Conservation (phyloP, 2,329 filamentous ascomycete genomes). For the Cladorrhinum sp. region DNA sequence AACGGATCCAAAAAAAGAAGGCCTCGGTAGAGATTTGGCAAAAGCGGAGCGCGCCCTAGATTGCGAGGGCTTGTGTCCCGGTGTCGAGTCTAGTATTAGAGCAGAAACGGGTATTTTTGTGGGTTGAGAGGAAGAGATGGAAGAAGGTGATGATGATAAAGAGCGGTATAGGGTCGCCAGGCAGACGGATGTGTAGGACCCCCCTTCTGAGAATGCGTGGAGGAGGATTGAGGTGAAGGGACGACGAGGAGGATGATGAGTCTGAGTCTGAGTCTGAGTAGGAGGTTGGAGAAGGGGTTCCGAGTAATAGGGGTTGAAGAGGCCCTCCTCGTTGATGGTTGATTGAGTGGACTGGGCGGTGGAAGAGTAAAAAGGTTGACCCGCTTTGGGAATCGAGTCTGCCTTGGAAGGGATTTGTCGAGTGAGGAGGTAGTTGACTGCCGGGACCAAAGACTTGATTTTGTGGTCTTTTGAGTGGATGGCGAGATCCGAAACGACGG, state of each 20-base stretch:
- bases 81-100: constrained; percentile 45
- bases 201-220: constrained; percentile 51
- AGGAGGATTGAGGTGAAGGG: constrained; percentile 32
- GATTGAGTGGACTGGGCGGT: neutral
- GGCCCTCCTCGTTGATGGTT: constrained; percentile 11
- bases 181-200: constrained; percentile 37
- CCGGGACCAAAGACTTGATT: constrained; percentile 18
- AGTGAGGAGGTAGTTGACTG: constrained; percentile 19
- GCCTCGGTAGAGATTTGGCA: neutral
- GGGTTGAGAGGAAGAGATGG: neutral
- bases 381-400: constrained; percentile 30
- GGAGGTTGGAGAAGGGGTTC: no score
- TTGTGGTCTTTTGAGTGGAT: constrained; percentile 19
- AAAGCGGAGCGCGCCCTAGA: neutral
- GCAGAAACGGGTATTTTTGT: constrained; percentile 34
- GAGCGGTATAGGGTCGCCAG: constrained; percentile 38
- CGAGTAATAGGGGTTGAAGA: constrained; percentile 29
- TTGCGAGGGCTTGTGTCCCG: constrained; percentile 30
- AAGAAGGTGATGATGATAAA: constrained; percentile 23
- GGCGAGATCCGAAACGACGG: constrained; percentile 22
- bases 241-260: no score
- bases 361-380: neutral
- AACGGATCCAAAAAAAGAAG: neutral
- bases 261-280: no score
- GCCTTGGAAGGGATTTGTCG: neutral